Evolutionary conservation across 2,329 filamentous ascomycete genomes (phyloP).

Genomic region (Ambrosiella cleistominuta): DNA sequence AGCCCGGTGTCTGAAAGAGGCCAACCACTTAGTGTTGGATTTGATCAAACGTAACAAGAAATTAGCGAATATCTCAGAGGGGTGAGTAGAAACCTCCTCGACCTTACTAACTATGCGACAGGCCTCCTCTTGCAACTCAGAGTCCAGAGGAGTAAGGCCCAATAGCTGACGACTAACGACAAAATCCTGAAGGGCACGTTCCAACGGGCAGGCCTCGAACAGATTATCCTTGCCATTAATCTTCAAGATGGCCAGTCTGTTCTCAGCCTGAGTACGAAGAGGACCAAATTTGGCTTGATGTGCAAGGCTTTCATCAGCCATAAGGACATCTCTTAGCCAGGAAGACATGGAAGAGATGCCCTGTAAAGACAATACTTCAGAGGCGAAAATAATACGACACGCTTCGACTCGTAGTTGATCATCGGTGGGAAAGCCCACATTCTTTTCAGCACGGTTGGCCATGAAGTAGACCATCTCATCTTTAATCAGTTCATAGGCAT

Average conservation of each 20-base stretch:
- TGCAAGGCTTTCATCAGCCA: constrained; percentile 28
- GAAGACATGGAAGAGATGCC: constrained; percentile 23
- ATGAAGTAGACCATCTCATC: constrained; percentile 37
- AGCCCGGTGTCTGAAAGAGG: constrained; percentile 36
- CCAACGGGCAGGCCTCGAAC: constrained; percentile 39
- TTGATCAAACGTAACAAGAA: constrained; percentile 38
- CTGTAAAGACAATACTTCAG: constrained; percentile 29
- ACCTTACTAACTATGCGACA: constrained; percentile 39
- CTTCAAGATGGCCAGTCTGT: constrained; percentile 29
- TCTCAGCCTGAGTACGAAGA: constrained; percentile 28
- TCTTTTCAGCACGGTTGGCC: constrained; percentile 26
- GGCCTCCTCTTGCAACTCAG: constrained; percentile 42
- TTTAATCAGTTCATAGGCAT: constrained; percentile 45
- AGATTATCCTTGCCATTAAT: constrained; percentile 42
- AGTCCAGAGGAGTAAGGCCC: constrained; percentile 41
- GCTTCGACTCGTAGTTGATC: constrained; percentile 39
- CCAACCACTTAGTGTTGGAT: constrained; percentile 35
- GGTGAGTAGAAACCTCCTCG: constrained; percentile 32
- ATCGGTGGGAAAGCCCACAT: constrained; percentile 28
- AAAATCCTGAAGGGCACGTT: constrained; percentile 35
- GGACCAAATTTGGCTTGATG: constrained; percentile 31
- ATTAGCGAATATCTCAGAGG: constrained; percentile 33
- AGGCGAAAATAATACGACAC: constrained; percentile 38
- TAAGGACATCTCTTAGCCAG: constrained; percentile 43
- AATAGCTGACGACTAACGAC: constrained; percentile 33